These are phyloP conservation scores for Ophiostoma ips DNA, from an alignment of 2,329 filamentous ascomycete genomes.

Conservation along the genomic window DNA sequence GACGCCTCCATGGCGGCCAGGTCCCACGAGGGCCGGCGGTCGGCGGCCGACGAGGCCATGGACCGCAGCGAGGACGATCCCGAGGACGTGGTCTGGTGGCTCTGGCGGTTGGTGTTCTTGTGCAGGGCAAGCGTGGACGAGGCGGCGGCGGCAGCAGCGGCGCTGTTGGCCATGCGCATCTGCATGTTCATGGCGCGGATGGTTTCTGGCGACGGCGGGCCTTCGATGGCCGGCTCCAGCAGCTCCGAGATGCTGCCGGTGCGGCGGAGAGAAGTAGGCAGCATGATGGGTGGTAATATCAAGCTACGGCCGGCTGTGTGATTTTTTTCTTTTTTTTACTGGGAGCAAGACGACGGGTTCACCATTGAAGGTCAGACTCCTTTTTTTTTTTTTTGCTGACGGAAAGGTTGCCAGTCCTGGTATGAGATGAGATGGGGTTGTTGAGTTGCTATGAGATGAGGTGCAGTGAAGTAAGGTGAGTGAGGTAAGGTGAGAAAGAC, in stretches of 20 bases:
- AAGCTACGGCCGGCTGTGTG: neutral
- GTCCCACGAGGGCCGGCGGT: conserved; percentile 34
- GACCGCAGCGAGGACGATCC: conserved; percentile 40
- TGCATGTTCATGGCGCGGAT: conserved; percentile 45
- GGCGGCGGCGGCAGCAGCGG: conserved; percentile 9
- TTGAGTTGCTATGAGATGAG: too few relatives aligned
- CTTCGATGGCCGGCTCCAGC: conserved; percentile 44
- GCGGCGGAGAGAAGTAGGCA: conserved; percentile 3
- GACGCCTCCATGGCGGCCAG: conserved; percentile 27
- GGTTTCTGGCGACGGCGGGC: conserved; percentile 45
- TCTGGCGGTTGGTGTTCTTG: conserved; percentile 25
- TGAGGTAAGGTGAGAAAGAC: too few relatives aligned
- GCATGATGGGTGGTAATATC: conserved; percentile 1
- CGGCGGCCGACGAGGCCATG: conserved; percentile 22
- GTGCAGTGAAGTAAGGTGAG: too few relatives aligned
- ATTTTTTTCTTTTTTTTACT: neutral
- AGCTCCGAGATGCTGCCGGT: conserved; percentile 25
- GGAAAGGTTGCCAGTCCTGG: neutral
- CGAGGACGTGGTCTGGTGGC: conserved; percentile 38
- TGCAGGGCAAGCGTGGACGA: conserved; percentile 22
- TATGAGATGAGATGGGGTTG: neutral
- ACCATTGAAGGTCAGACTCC: neutral
- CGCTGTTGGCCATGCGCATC: conserved; percentile 32
- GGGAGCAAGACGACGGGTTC: neutral
- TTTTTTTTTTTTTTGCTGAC: too few relatives aligned